A percentile compares a stretch with the other conserved stretches of the same genome.
These are phyloP conservation scores for Proliferodiscus dingleyae DNA, from an alignment of 2,329 filamentous ascomycete species.

Conservation along the genomic window DNA sequence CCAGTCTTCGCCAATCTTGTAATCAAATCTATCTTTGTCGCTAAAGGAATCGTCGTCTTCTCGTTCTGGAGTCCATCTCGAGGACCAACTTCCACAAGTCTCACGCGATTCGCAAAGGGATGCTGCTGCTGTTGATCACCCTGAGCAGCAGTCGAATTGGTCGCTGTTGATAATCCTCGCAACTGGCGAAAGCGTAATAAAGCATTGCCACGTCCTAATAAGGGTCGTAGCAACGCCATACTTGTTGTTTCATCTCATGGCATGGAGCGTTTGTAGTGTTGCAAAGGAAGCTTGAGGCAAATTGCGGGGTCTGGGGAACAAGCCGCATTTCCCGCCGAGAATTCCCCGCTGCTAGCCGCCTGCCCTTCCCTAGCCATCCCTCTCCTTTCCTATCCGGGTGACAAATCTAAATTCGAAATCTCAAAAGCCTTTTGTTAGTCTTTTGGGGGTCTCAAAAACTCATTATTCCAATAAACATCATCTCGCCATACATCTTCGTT, in stretches of 20 bases:
- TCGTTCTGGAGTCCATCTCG: constrained; percentile 87
- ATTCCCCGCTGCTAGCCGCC: too few species aligned
- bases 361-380: too few species aligned
- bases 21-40: constrained; percentile 74
- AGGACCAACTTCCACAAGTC: constrained; percentile 78
- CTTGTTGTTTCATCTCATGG: not conserved
- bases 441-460: too few species aligned
- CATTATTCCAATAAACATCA: too few species aligned
- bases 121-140: constrained; percentile 11
- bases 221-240: constrained; percentile 18
- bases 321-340: too few species aligned
- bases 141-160: constrained; percentile 10
- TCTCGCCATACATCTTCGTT: too few species aligned
- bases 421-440: too few species aligned
- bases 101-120: constrained; percentile 36
- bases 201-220: constrained; percentile 6
- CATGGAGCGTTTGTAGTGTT: not conserved
- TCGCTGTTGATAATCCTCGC: constrained; percentile 21
- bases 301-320: too few species aligned
- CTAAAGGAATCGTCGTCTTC: constrained; percentile 62
- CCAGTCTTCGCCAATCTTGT: constrained; percentile 64
- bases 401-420: too few species aligned
- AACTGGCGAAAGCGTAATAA: constrained; percentile 11
- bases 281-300: too few species aligned
- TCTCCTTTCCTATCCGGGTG: too few species aligned